A percentile compares a stretch with the other conserved stretches of the same genome.
These are phyloP conservation scores for Lachnellula occidentalis DNA, from an alignment of 2,329 filamentous ascomycete species.

Conservation along the genomic window DNA sequence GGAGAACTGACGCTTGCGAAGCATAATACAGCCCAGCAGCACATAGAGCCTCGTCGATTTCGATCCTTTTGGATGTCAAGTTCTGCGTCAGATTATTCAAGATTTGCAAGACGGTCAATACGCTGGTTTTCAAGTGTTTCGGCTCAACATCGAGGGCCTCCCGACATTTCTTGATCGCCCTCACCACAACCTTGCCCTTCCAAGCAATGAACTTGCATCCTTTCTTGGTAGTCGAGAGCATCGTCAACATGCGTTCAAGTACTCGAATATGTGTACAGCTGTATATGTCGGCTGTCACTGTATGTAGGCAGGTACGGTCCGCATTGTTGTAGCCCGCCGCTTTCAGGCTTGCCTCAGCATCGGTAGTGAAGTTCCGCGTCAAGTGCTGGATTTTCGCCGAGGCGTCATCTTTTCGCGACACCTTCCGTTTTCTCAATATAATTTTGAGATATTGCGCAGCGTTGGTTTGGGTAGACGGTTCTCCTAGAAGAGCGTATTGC, in stretches of 20 bases:
- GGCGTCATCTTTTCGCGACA: constrained; percentile 2
- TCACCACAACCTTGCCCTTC: background rate
- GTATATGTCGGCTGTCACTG: background rate
- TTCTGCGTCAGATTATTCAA: constrained; percentile 17
- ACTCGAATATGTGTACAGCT: background rate
- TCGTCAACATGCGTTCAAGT: constrained; percentile 7
- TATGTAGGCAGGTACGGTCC: too few species aligned
- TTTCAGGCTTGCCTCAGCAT: constrained; percentile 1
- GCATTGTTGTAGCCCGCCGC: constrained; percentile 4
- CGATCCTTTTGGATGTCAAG: constrained; percentile 11
- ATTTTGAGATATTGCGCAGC: background rate
- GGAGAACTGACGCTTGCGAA: constrained; percentile 5
- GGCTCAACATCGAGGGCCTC: background rate
- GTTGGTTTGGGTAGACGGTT: background rate
- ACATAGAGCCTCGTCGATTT: constrained; percentile 9
- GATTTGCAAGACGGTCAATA: background rate
- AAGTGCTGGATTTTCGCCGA: constrained; percentile 7
- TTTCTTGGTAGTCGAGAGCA: constrained; percentile 14
- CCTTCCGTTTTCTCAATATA: background rate
- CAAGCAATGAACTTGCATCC: constrained; percentile 13
- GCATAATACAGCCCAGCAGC: constrained; percentile 17
- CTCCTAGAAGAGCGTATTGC: constrained; percentile 20
- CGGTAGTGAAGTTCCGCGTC: background rate
- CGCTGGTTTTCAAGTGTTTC: background rate
- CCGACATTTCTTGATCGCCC: constrained; percentile 3